Evolutionary conservation across 2,329 filamentous ascomycete genomes (phyloP).

Genomic region (Elsinoe ampelina): DNA sequence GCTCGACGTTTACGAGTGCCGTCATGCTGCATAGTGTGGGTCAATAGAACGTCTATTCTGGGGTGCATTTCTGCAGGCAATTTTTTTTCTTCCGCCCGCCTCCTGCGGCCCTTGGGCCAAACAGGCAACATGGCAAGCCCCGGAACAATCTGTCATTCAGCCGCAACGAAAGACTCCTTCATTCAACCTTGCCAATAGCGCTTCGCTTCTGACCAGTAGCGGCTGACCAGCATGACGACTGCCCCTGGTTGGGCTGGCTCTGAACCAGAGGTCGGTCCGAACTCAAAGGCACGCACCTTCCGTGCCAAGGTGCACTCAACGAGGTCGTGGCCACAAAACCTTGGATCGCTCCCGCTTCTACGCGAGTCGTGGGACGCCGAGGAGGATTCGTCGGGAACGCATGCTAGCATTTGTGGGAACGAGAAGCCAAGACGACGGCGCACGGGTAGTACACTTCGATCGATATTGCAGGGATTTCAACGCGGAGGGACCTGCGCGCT

Average conservation of each 20-base stretch:
- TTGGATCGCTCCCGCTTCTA: not conserved
- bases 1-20: not conserved
- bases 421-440: conserved; percentile 7
- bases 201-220: not conserved
- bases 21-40: conserved; percentile 4
- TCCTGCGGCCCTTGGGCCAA: not conserved
- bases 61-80: conserved; percentile 4
- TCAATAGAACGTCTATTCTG: conserved; percentile 12
- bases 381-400: conserved; percentile 7
- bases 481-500: not conserved
- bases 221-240: not conserved
- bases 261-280: not conserved
- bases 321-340: not conserved
- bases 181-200: not conserved
- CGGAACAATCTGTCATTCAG: not conserved
- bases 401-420: not conserved
- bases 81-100: not conserved
- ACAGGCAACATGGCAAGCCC: not conserved
- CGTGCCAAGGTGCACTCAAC: not conserved
- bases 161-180: not conserved
- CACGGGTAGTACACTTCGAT: conserved; percentile 6
- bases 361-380: not conserved
- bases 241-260: conserved; percentile 1
- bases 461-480: not conserved
- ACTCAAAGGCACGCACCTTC: not conserved